phyloP scores from a whole-genome alignment of 2,329 filamentous ascomycete genomes.

The Aureobasidium lini region DNA sequence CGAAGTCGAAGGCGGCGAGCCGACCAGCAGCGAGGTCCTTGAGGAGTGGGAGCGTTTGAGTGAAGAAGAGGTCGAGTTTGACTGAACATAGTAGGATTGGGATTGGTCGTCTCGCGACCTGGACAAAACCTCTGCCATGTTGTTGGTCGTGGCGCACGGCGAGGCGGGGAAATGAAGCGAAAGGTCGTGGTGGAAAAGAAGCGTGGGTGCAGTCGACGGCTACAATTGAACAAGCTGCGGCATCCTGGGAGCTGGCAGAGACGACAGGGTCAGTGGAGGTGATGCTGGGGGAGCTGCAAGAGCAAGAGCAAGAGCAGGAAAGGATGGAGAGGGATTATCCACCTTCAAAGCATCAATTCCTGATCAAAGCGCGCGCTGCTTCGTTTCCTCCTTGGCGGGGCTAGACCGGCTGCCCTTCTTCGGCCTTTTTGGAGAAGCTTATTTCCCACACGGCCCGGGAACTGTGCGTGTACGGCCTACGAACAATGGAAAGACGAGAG shows the following conservation, averaged over 20 bases:
- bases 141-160: constrained; percentile 6
- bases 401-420: not conserved
- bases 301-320: constrained; percentile 6
- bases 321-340: not conserved
- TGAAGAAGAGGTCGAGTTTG: constrained; percentile 24
- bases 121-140: constrained; percentile 39
- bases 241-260: constrained; percentile 1
- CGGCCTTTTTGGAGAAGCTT: too few species aligned
- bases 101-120: constrained; percentile 35
- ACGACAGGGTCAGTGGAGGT: not conserved
- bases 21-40: constrained; percentile 36
- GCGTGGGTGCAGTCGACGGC: not conserved
- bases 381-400: not conserved
- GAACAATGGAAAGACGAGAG: not conserved
- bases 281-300: not conserved
- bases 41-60: constrained; percentile 36
- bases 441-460: not conserved
- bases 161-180: constrained; percentile 5
- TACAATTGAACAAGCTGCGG: constrained; percentile 9
- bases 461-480: not conserved
- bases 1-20: constrained; percentile 22
- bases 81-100: constrained; percentile 30
- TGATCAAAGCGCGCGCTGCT: not conserved
- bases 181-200: not conserved
- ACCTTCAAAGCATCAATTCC: constrained; percentile 7